A percentile compares a stretch with the other conserved stretches of the same genome.
These are phyloP conservation scores for Guyanaporus albipodus DNA, from an alignment of 768 basidiomycete genomes.

Conservation along the genomic window DNA sequence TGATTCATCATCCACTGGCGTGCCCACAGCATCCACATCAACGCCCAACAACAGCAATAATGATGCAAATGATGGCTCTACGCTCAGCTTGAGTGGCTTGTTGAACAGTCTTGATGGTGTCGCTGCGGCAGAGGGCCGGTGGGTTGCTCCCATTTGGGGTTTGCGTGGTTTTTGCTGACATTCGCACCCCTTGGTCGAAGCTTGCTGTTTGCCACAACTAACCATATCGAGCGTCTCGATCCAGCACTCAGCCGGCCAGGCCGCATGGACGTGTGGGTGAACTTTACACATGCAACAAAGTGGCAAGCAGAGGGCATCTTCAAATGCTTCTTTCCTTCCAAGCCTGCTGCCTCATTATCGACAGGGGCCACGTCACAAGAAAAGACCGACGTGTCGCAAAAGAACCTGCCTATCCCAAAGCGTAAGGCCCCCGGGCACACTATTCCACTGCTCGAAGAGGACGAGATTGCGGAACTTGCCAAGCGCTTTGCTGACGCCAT, in stretches of 20 bases:
- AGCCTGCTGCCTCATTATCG: conserved; percentile 19
- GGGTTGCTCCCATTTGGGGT: conserved; percentile 28
- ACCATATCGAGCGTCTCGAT: conserved; percentile 91
- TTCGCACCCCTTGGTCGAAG: conserved; percentile 35
- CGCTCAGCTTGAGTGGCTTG: conserved; percentile 79
- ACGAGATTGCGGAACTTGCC: conserved; percentile 72
- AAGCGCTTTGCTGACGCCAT: conserved; percentile 80
- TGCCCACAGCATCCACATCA: conserved; percentile 48
- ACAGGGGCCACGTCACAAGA: conserved; percentile 14
- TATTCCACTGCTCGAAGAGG: conserved; percentile 68
- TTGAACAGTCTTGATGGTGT: conserved; percentile 85
- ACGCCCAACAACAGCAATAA: conserved; percentile 39
- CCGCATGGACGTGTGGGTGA: conserved; percentile 90
- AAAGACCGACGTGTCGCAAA: conserved; percentile 49
- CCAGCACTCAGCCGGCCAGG: conserved; percentile 85
- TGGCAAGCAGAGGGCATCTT: conserved; percentile 93
- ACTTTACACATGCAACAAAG: conserved; percentile 86
- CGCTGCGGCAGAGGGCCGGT: conserved; percentile 84
- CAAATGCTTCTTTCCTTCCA: conserved; percentile 89
- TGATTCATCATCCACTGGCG: conserved; percentile 74
- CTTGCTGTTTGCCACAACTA: conserved; percentile 87
- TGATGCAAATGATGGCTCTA: conserved; percentile 69
- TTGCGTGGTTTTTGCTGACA: conserved; percentile 16
- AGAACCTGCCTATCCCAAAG: conserved; percentile 65
- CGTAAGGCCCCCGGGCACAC: conserved; percentile 55